Evolutionary conservation across 768 basidiomycete species (phyloP), one percentile per base, ranked within the genome.

Genomic region (Lactarius sp.): DNA sequence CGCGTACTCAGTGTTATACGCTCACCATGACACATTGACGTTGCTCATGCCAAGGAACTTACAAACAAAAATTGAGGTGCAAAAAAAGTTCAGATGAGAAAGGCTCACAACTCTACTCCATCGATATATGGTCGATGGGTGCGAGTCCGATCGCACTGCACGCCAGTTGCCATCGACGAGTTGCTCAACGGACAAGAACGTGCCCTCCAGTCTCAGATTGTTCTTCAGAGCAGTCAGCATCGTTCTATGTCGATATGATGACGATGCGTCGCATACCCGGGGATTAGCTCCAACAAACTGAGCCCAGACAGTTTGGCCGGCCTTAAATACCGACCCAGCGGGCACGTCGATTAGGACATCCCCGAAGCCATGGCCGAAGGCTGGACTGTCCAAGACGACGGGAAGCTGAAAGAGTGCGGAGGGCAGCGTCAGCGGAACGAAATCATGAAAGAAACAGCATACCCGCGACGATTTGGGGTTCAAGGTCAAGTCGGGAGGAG

Each of bases 201-300:
- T 90, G 50, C 78, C 79, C 69, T 90, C 88, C 12, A 91, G 77
- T 27, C 84, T 82, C 37, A 90, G 80, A 70, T 92, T 91, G 69
- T 92, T 92, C 88, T 90, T 66, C 6, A 41, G 4, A 5, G 22
- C 10, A 51, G 27, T 61, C 47, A 27, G n/a, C 20, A 31, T 56
- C 49, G 67, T 60, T 7, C 9, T 49, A 39, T 14, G 31, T 42
- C 41, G 14, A 56, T 31, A 27, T 14, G 16, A 27, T 22, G 2
- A 31, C 22, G 36, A 51, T 22, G 44, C 12, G 20, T 27, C 2
- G 55, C 83, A 66, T 67, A 89, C 88, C 74, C 90, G 78, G 0
- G 89, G 90, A 71, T 90, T 88, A 47, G 89, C 90, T 51, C 88
- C 89, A 53, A 87, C 84, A 66, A 92, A 92, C 56, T 78, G 76